These are phyloP conservation scores for Isabelozyma rhagii DNA, from an alignment of 805 yeast genomes.

Conservation along the genomic window DNA sequence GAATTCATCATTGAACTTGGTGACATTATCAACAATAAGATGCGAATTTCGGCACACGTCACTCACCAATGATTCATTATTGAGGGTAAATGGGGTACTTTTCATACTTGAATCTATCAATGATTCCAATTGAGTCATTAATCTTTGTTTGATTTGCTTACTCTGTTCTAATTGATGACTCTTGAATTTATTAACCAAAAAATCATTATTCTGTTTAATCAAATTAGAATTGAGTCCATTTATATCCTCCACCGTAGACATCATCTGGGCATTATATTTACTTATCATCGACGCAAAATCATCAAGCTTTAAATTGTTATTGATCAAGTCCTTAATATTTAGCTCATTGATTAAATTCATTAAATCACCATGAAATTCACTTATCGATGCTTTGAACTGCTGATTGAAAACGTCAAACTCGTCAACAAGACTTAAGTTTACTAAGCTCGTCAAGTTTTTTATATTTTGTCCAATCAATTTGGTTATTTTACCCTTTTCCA, in stretches of 20 bases:
- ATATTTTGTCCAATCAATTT: not conserved
- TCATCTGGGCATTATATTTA: not conserved
- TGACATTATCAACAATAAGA: not conserved
- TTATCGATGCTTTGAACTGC: not conserved
- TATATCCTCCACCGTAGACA: not conserved
- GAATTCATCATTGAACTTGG: not conserved
- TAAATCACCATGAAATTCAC: not conserved
- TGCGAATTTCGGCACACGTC: not conserved
- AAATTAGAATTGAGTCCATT: not conserved
- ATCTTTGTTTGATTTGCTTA: not conserved
- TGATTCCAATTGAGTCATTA: not conserved
- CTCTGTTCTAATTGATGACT: not conserved
- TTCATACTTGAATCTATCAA: not conserved
- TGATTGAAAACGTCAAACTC: not conserved
- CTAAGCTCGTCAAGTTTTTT: not conserved
- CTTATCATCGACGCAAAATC: not conserved
- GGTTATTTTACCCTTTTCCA: not conserved
- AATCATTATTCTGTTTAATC: not conserved
- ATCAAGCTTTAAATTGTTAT: not conserved
- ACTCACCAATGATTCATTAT: not conserved
- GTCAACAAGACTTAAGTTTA: not conserved
- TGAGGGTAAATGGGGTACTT: not conserved
- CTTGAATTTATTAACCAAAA: not conserved
- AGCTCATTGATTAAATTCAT: not conserved
- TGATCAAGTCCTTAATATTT: not conserved